Base-by-base conservation (phyloP, 768 basidiomycete genomes). In the Hericium alpestre region DNA sequence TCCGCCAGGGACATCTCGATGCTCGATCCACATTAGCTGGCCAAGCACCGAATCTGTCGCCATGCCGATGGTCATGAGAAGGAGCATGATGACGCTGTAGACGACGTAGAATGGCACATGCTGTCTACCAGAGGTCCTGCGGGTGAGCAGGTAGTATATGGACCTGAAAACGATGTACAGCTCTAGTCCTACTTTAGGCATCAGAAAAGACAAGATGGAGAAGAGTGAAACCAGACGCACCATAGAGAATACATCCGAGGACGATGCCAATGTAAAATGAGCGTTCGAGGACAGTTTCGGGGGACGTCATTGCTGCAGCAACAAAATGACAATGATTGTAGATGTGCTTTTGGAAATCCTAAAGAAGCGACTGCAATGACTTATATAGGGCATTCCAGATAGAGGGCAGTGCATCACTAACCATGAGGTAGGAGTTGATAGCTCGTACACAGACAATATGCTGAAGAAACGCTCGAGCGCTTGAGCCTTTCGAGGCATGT, bases 61-160 rank as follows among this genome's bases (percentile, higher is more conserved):
- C 55, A 66, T 61, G 48, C 61, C 61, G 51, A 69, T 63, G 23
- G 67, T 68, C 57, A 65, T 59, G 20, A 70, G 62, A 15, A 58
- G 15, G 15, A 69, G 48, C n/a, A 67, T 58, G 15, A 62, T 49
- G 22, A 61, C 66, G 56, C 61, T 59, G 56, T 63, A 68, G 7
- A 22, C 23, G 18, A 60, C 32, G 51, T 65, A 60, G 51, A 67
- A 63, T 39, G 32, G 54, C 52, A 60, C 63, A 22, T 46, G 55
- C 15, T 18, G 40, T 15, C 37, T 32, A 40, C 55, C n/a, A n/a
- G n/a, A 27, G 27, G 15, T 13, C 4, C 46, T 8, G 4, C 54
- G 46, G 15, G 18, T 18, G 2, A 9, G 25, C 23, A 54, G 6
- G 8, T 48, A 58, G 16, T 55, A 51, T 11, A 51, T 53, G 1